These are phyloP conservation scores for Aspergillus tubingensis DNA, from an alignment of 2,329 filamentous ascomycete genomes.

Conservation along the genomic window DNA sequence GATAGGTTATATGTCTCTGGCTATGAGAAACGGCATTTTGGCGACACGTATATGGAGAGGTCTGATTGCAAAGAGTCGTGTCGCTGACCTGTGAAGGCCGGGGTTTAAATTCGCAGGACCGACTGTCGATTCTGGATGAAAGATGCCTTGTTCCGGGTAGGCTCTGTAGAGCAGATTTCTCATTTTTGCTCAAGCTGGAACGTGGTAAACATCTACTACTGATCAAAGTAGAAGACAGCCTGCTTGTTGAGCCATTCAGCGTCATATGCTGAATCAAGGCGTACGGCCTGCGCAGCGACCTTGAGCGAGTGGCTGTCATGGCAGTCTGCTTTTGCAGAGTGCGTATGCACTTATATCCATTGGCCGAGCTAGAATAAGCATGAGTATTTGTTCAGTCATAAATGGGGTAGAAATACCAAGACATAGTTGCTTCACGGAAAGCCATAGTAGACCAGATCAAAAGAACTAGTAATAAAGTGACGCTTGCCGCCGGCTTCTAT, in stretches of 20 bases:
- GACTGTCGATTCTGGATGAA: background rate
- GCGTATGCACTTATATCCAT: background rate
- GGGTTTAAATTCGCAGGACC: background rate
- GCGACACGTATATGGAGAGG: too few relatives aligned
- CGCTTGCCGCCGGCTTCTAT: background rate
- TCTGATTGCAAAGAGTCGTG: background rate
- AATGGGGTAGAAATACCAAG: background rate
- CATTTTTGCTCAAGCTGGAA: background rate
- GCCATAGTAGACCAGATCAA: background rate
- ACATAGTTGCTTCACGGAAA: background rate
- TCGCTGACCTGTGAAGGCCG: background rate
- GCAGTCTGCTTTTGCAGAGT: background rate
- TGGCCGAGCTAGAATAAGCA: background rate
- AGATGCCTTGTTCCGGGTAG: background rate
- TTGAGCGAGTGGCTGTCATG: background rate
- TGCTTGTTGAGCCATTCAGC: background rate
- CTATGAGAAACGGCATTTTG: background rate
- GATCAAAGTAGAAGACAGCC: background rate
- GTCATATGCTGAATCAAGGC: background rate
- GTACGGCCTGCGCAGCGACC: slow-evolving; percentile 1
- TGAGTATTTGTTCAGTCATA: background rate
- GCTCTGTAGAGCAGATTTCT: background rate
- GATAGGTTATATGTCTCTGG: background rate
- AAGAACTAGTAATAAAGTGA: background rate
- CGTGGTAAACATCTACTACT: too few relatives aligned